Evolutionary conservation across 345 rosid genomes (phyloP).

Genomic region (Durio zibethinus): DNA sequence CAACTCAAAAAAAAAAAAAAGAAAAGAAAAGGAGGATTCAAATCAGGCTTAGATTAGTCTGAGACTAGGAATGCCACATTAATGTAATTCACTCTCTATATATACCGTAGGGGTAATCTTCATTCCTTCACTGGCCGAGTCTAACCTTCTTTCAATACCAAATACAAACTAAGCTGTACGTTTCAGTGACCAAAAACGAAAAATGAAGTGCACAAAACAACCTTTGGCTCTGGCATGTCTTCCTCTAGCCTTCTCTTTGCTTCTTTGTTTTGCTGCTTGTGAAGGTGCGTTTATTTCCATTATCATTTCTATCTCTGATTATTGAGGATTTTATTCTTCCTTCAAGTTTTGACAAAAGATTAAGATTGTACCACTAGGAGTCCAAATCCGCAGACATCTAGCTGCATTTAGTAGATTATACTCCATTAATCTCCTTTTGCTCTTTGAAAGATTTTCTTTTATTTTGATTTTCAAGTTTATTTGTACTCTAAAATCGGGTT

Average conservation of each 20-base stretch:
- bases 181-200: not conserved
- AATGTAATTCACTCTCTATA: no score
- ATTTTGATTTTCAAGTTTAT: not conserved
- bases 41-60: no score
- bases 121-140: no score
- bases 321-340: not conserved
- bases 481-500: not conserved
- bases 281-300: no score
- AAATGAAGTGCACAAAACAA: not conserved
- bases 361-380: no score
- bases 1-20: not conserved
- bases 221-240: not conserved
- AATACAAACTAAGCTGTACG: not conserved
- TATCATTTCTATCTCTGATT: not conserved
- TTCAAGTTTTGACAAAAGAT: not conserved
- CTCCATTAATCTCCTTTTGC: not conserved
- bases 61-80: no score
- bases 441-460: no score
- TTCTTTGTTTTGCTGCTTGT: slow-evolving; percentile 5
- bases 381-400: no score
- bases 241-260: not conserved
- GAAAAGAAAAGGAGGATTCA: no score
- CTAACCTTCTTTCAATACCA: no score
- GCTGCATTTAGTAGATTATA: no score
- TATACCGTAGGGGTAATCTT: no score